Evolutionary conservation across 2,329 filamentous ascomycete genomes (phyloP), one percentile per base, ranked within the genome.

Genomic region (Penicillium vulpinum): DNA sequence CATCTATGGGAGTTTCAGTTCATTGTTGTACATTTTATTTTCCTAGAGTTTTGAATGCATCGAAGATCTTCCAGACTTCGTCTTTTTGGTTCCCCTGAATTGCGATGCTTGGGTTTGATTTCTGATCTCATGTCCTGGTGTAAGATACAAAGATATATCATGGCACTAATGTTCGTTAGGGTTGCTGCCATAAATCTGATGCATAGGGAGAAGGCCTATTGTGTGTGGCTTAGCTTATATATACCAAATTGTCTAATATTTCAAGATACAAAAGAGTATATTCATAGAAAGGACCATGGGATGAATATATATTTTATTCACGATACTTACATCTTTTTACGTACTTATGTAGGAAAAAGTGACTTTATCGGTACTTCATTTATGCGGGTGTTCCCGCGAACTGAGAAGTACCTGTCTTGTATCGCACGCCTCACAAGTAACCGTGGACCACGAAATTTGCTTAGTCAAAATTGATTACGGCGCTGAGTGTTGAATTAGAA

Each of bases 381-480:
- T 5, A 16, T 4, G 48, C 26, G 40, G 38, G 4, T 7, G 13
- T 2, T 6, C 8, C n/a, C n/a, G 39, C 33, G 3, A 39, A 39
- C 2, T 13, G 1, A 5, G 8, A 50, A 24, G 56, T 55, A 29
- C 51, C 51, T 16, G 31, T 9, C 3, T 38, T 48, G 62, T 58
- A 61, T 36, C 62, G 10, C 22, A 16, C 10, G 1, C 8, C n/a
- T 26, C 44, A 33, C 24, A 26, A 18, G 31, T 35, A 24, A 46
- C 38, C 38, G 2, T 24, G 21, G 36, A 16, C 26, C 15, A n/a
- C 18, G 4, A 47, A 8, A 29, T 43, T 33, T 62, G 66, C 64
- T 67, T 67, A 67, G 66, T 68, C 57, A 67, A 66, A 44, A 10
- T 35, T 35, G 29, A 40, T 24, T 54, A 59, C 57, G 45, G 56